phyloP scores from a whole-genome alignment of 148 eudicot species.

The Spergularia marina region DNA sequence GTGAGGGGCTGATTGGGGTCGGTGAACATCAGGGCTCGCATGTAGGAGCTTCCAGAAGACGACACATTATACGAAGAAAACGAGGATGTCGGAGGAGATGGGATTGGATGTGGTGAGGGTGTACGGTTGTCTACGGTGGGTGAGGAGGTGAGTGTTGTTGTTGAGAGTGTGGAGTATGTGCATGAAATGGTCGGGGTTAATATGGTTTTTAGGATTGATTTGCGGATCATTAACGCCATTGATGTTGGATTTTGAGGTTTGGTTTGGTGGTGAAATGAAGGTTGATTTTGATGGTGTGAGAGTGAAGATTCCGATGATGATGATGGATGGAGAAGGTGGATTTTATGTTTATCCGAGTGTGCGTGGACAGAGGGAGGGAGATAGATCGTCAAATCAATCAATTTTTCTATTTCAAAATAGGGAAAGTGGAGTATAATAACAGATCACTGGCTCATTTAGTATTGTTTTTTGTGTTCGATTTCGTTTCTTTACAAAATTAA shows the following conservation, averaged over 20 bases:
- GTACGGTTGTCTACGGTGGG: conserved; percentile 1
- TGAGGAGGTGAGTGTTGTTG: neutral
- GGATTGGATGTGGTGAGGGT: neutral
- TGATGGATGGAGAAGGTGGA: too few species aligned
- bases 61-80: conserved; percentile 59
- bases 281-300: too few species aligned
- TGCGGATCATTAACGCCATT: neutral
- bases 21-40: conserved; percentile 81
- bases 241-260: neutral
- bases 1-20: conserved; percentile 74
- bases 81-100: conserved; percentile 12
- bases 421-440: too few species aligned
- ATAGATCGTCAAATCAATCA: too few species aligned
- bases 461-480: too few species aligned
- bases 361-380: too few species aligned
- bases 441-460: too few species aligned
- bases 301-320: too few species aligned
- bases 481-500: too few species aligned
- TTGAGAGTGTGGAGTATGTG: neutral
- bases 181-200: neutral
- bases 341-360: too few species aligned
- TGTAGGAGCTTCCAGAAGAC: conserved; percentile 54
- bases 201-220: neutral
- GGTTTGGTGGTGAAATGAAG: neutral
- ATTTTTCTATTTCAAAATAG: too few species aligned